These are phyloP conservation scores for Saccharomycopsis olivae DNA, from an alignment of 805 yeast species.

Conservation along the genomic window DNA sequence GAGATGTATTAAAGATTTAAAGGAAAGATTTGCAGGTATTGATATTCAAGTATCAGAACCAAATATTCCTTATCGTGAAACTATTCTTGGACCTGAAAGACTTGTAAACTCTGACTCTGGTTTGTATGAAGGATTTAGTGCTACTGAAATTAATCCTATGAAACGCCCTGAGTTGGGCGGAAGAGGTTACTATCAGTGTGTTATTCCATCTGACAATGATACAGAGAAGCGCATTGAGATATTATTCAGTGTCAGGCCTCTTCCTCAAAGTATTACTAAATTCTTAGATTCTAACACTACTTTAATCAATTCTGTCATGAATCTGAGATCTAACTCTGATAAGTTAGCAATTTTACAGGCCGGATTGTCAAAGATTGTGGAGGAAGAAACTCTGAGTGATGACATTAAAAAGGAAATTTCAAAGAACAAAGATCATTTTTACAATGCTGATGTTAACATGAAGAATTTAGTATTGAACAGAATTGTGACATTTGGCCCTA, in stretches of 20 bases:
- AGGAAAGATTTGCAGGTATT: slow-evolving; percentile 84
- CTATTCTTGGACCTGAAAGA: slow-evolving; percentile 30
- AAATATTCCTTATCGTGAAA: slow-evolving; percentile 88
- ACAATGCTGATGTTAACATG: slow-evolving; percentile 15
- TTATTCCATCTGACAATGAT: slow-evolving; percentile 22
- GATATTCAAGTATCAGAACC: slow-evolving; percentile 85
- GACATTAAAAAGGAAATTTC: slow-evolving; percentile 1
- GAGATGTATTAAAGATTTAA: slow-evolving; percentile 83
- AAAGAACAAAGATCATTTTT: slow-evolving; percentile 20
- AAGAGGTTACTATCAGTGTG: slow-evolving; percentile 40
- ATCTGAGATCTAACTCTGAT: slow-evolving; percentile 20
- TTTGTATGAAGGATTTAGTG: slow-evolving; percentile 9
- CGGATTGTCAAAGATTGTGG: not conserved
- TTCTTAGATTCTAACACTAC: slow-evolving; percentile 39
- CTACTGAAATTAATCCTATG: slow-evolving; percentile 37
- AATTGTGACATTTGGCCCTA: slow-evolving; percentile 68
- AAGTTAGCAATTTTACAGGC: slow-evolving; percentile 17
- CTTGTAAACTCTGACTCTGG: not conserved
- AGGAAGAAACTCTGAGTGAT: not conserved
- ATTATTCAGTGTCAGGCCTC: slow-evolving; percentile 37
- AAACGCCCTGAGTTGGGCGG: slow-evolving; percentile 32
- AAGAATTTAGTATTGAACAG: slow-evolving; percentile 27
- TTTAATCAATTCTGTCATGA: slow-evolving; percentile 30
- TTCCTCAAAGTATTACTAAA: slow-evolving; percentile 39
- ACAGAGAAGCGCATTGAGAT: slow-evolving; percentile 34